phyloP scores from a whole-genome alignment of 768 basidiomycete genomes.

The Kwoniella newhampshirensis region DNA sequence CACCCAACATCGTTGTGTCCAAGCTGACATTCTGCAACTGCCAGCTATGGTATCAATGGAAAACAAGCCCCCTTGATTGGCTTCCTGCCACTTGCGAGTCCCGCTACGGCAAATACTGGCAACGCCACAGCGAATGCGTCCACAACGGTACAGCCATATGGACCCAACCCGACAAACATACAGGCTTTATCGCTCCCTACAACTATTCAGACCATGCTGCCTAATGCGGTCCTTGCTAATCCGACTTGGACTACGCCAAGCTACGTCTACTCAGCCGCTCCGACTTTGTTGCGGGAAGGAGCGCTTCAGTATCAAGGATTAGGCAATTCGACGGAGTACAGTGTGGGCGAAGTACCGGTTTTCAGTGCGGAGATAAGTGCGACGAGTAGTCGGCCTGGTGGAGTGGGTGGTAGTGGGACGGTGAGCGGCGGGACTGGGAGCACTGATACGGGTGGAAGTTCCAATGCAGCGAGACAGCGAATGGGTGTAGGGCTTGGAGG shows the following conservation, averaged over 20 bases:
- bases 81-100: conserved; percentile 37
- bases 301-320: conserved; percentile 22
- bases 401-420: too few species aligned
- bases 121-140: conserved; percentile 15
- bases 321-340: conserved; percentile 23
- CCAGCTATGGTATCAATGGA: conserved; percentile 45
- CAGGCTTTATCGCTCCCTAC: conserved; percentile 19
- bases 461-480: too few species aligned
- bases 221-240: conserved; percentile 25
- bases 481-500: too few species aligned
- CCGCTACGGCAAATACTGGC: neutral
- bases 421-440: too few species aligned
- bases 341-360: conserved; percentile 24
- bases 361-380: conserved; percentile 15
- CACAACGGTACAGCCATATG: conserved; percentile 17
- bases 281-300: conserved; percentile 6
- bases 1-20: neutral
- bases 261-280: conserved; percentile 21
- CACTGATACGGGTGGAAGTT: too few species aligned
- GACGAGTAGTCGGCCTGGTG: neutral
- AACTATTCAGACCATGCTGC: conserved; percentile 24
- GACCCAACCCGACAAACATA: conserved; percentile 28
- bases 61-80: conserved; percentile 47
- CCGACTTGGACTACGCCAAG: conserved; percentile 24
- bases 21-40: neutral